These are phyloP conservation scores for Cutaneotrichosporon spelunceum DNA, from an alignment of 1,284 basidiomycete species.

Conservation along the genomic window DNA sequence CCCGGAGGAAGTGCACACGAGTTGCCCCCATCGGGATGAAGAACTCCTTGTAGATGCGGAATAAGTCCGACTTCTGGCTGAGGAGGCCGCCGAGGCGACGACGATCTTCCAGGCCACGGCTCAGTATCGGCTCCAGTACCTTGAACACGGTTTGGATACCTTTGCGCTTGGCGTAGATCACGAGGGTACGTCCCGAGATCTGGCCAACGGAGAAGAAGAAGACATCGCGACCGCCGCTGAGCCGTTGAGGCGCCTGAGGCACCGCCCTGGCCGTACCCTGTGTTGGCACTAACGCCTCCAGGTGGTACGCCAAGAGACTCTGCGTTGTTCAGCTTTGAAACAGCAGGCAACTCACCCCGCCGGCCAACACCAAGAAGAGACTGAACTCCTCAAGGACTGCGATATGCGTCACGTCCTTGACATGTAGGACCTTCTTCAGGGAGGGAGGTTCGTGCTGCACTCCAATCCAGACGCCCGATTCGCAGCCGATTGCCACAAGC, in stretches of 20 bases:
- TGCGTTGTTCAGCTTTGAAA: background rate
- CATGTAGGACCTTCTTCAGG: conserved; percentile 80
- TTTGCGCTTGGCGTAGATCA: conserved; percentile 94
- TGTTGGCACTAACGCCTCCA: conserved; percentile 91
- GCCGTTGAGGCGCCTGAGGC: conserved; percentile 70
- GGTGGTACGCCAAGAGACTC: conserved; percentile 70
- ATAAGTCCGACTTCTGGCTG: conserved; percentile 82
- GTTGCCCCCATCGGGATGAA: conserved; percentile 85
- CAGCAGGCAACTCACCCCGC: conserved; percentile 53
- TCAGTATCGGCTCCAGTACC: conserved; percentile 85
- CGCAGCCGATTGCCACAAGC: conserved; percentile 87
- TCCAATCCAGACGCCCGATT: conserved; percentile 95
- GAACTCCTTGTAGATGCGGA: conserved; percentile 87
- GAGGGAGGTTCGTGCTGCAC: conserved; percentile 82
- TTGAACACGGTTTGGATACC: conserved; percentile 88
- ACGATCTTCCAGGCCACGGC: conserved; percentile 70
- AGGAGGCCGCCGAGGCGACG: conserved; percentile 65
- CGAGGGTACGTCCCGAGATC: conserved; percentile 74
- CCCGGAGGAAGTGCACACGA: conserved; percentile 84
- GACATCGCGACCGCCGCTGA: conserved; percentile 80
- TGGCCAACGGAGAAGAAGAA: conserved; percentile 91
- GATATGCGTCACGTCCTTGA: conserved; percentile 87
- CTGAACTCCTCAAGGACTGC: conserved; percentile 93
- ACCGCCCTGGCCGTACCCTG: conserved; percentile 35
- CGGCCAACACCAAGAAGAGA: conserved; percentile 89